Base-by-base conservation (phyloP, 2,329 filamentous ascomycete genomes). In the Fusarium graminum region DNA sequence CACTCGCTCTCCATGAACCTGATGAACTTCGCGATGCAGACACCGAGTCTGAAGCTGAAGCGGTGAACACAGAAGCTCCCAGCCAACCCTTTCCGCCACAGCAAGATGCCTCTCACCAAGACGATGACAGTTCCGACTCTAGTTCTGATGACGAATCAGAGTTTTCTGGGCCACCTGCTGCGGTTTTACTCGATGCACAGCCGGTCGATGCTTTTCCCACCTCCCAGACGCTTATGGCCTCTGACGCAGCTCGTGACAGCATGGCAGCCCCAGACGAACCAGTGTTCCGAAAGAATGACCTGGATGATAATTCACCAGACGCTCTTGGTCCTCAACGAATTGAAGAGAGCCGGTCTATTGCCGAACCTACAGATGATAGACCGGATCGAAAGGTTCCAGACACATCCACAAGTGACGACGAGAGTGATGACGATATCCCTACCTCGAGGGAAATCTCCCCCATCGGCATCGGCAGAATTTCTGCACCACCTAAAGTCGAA, bases 351-450 rank as follows among this genome's bases (percentile, higher is more conserved):
- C 52, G 26, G 26, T 28, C 39, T 22, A 30, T 30, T 3, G 19
- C n/a, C 25, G 42, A 25, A 25, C 29, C 32, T 28, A 28, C 25
- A 29, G 22, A 59, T 26, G 32, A 52, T 16, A 47, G 28, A 26
- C 11, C 41, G 13, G 25, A 54, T 30, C 36, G 17, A 11, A 47
- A 51, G 28, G 14, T 36, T 19, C 42, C 30, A 19, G 45, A 44
- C 16, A 41, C 41, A 29, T 13, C 29, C 19, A 16, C n/a, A 14
- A 52, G 44, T 36, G 59, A 67, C 11, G 58, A 59, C 13, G 59
- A 67, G 17, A 67, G 59, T 8, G 63, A 67, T 14, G 44, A 54
- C 29, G 63, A 52, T 13, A 30, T 42, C 16, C 26, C 43, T 36
- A 26, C 36, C 43, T 65, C 59, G 11, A 47, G 52, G 22, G 50